Percentiles rank a stretch among this genome's conserved stretches.
These are phyloP conservation scores for Diplodia intermedia DNA, from an alignment of 2,329 filamentous ascomycete genomes.

Conservation along the genomic window DNA sequence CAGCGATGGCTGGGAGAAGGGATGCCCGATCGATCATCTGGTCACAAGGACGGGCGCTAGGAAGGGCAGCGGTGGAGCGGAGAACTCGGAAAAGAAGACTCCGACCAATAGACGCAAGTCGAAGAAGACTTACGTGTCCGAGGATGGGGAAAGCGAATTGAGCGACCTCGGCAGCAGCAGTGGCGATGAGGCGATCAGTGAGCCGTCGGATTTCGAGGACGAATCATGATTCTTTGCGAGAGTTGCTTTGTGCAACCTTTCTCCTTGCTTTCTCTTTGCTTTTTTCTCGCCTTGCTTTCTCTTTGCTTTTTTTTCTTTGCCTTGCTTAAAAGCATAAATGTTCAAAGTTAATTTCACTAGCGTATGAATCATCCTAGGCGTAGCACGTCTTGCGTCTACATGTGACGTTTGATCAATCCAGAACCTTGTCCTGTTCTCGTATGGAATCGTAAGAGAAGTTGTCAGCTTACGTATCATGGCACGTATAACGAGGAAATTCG, in stretches of 20 bases:
- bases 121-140: constrained; percentile 17
- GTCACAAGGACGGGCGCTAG: constrained; percentile 64
- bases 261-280: neutral
- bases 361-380: neutral
- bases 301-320: too few species aligned
- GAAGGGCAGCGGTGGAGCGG: constrained; percentile 49
- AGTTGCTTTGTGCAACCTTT: neutral
- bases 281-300: too few species aligned
- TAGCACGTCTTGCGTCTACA: too few species aligned
- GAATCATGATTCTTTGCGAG: neutral
- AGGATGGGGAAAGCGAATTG: constrained; percentile 25
- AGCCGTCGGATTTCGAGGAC: constrained; percentile 8
- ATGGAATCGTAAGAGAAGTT: too few species aligned
- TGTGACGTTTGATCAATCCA: too few species aligned
- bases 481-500: neutral
- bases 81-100: neutral
- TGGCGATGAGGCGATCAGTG: constrained; percentile 8
- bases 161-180: constrained; percentile 22
- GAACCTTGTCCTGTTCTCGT: too few species aligned
- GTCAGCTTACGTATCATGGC: neutral
- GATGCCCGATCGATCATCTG: constrained; percentile 69
- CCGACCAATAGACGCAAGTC: neutral
- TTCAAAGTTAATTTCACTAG: neutral
- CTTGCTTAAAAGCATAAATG: neutral
- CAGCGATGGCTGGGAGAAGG: constrained; percentile 68